Conservation (phyloP, 2,329 filamentous ascomycete genomes). For the Phaeosphaeriaceae sp. region DNA sequence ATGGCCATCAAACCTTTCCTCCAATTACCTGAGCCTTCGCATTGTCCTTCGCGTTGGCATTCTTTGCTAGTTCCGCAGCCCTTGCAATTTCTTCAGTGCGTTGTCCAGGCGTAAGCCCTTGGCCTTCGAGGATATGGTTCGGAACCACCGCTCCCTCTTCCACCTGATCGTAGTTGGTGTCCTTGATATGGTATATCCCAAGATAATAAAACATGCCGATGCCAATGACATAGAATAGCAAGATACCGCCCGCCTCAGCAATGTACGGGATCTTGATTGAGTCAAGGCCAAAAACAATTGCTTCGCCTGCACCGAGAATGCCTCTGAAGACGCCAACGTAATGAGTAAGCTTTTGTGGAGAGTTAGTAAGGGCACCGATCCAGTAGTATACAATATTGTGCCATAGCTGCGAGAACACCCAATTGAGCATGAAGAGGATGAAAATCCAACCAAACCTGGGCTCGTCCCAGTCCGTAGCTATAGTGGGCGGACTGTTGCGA, state of each 20-base stretch:
- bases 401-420: constrained; percentile 41
- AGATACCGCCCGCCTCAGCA: constrained; percentile 36
- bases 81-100: constrained; percentile 13
- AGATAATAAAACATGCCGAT: constrained; percentile 37
- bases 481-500: constrained; percentile 24
- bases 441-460: constrained; percentile 36
- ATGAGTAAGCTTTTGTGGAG: constrained; percentile 39
- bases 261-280: constrained; percentile 39
- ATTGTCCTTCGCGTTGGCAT: neutral
- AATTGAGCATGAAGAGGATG: constrained; percentile 39
- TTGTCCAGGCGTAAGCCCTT: constrained; percentile 24
- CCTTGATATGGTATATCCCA: constrained; percentile 35
- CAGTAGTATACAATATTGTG: constrained; percentile 43
- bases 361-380: constrained; percentile 41
- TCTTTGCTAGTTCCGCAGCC: neutral
- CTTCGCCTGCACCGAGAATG: constrained; percentile 39
- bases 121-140: constrained; percentile 33
- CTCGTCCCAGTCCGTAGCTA: constrained; percentile 38
- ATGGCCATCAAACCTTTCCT: neutral
- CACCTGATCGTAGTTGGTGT: constrained; percentile 37
- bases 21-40: neutral
- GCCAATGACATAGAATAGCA: constrained; percentile 37
- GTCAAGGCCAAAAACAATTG: constrained; percentile 40
- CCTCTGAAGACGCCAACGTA: constrained; percentile 41
- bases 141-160: constrained; percentile 36